Evolutionary conservation across 2,329 filamentous ascomycete genomes (phyloP), one percentile per base, ranked within the genome.

Genomic region (Talaromyces pinophilus): DNA sequence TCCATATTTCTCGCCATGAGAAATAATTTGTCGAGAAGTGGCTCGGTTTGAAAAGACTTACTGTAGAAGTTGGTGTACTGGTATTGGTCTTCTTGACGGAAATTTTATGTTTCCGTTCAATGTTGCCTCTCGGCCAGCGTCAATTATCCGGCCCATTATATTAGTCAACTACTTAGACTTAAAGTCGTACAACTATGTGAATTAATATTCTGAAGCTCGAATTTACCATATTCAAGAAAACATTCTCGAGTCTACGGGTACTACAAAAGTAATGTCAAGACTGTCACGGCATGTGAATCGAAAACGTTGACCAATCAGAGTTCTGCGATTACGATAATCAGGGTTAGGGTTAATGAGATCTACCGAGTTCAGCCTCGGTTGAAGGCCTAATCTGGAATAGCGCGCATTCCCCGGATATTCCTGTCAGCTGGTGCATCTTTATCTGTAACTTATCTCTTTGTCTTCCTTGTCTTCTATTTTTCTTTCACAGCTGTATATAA

Each of bases 351-450:
- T 10, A 19, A 57, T 57, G 17, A 19, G 25, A 25, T 42, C 38
- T 42, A 33, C 57, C 57, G 57, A 60, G 25, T 35, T 59, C 30
- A 59, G 55, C 63, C 63, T 65, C 63, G 63, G 63, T 35, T 65
- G 19, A 42, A 33, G 28, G 63, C 42, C 50, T 11, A 40, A n/a
- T 38, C 13, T 13, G 63, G 33, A 38, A 65, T 48, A 38, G 44
- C 30, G 54, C 55, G 6, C 15, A 22, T 28, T 60, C 55, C 25
- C 40, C 33, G 42, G 44, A 48, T n/a, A 52, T 25, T 46, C 63
- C n/a, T 19, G 52, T 35, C 38, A 25, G 19, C 17, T 59, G 19
- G 15, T 25, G 19, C n/a, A 15, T 57, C n/a, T 17, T 57, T 50
- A 13, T 52, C 48, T 52, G 8, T 17, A 7, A 7, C 5, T 7